These are phyloP conservation scores for Claviceps monticola DNA, from an alignment of 2,329 filamentous ascomycete genomes.

Conservation along the genomic window DNA sequence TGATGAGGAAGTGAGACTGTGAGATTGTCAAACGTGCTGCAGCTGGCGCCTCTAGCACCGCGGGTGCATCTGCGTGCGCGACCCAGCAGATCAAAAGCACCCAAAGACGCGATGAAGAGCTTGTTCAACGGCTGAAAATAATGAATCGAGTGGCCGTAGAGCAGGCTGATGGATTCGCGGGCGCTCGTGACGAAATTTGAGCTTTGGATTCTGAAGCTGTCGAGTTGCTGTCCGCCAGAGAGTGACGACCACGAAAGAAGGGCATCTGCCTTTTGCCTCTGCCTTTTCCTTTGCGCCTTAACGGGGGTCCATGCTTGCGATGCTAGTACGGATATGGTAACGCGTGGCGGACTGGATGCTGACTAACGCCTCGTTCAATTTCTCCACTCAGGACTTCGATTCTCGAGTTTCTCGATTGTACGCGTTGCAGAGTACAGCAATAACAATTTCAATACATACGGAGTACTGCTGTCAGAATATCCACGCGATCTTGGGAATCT, in stretches of 20 bases:
- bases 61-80: conserved; percentile 18
- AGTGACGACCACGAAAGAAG: conserved; percentile 1
- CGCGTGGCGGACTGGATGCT: background rate
- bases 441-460: no score
- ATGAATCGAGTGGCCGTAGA: no score
- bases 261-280: background rate
- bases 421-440: no score
- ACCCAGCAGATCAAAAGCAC: conserved; percentile 10
- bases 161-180: background rate
- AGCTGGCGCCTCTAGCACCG: conserved; percentile 20
- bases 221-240: background rate
- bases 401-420: background rate
- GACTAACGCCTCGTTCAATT: conserved; percentile 14
- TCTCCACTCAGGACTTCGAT: conserved; percentile 18
- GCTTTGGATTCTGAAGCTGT: conserved; percentile 1
- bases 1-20: background rate
- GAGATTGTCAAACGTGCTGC: conserved; percentile 6
- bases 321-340: background rate
- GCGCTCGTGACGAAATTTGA: background rate
- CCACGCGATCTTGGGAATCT: no score
- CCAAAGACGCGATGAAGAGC: background rate
- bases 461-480: no score
- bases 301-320: background rate
- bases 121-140: background rate
- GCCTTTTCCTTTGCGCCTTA: background rate